phyloP scores from a whole-genome alignment of 1,139 yeast species.

The Lodderomyces elongisporus region DNA sequence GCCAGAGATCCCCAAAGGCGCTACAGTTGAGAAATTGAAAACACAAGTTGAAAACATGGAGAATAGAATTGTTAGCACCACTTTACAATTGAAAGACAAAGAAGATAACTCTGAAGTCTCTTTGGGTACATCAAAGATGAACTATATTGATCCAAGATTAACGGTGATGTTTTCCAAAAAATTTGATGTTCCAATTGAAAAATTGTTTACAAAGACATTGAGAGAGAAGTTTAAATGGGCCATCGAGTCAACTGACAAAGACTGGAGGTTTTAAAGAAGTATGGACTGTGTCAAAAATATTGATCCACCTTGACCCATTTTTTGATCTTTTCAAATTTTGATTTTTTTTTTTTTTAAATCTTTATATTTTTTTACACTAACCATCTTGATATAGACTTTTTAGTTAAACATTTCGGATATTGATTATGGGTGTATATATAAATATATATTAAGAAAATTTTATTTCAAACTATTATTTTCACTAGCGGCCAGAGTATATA shows the following conservation, averaged over 20 bases:
- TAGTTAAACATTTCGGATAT: too few relatives aligned
- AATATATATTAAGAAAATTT: too few relatives aligned
- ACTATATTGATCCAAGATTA: constrained; percentile 91
- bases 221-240: constrained; percentile 97
- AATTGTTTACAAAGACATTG: constrained; percentile 82
- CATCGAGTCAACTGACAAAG: constrained; percentile 78
- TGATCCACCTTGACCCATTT: neutral
- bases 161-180: constrained; percentile 87
- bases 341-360: too few relatives aligned
- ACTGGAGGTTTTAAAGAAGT: constrained; percentile 74
- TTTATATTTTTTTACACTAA: too few relatives aligned
- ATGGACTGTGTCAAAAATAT: neutral
- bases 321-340: neutral
- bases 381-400: too few relatives aligned
- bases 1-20: constrained; percentile 47
- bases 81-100: constrained; percentile 78
- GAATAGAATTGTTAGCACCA: constrained; percentile 61
- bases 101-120: constrained; percentile 95
- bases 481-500: too few relatives aligned
- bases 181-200: constrained; percentile 85
- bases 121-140: constrained; percentile 86
- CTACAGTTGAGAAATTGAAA: constrained; percentile 68
- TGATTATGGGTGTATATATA: too few relatives aligned
- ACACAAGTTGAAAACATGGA: constrained; percentile 71
- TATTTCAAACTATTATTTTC: too few relatives aligned